Conservation (phyloP, 2,329 filamentous ascomycete genomes). For the Alternaria panax region DNA sequence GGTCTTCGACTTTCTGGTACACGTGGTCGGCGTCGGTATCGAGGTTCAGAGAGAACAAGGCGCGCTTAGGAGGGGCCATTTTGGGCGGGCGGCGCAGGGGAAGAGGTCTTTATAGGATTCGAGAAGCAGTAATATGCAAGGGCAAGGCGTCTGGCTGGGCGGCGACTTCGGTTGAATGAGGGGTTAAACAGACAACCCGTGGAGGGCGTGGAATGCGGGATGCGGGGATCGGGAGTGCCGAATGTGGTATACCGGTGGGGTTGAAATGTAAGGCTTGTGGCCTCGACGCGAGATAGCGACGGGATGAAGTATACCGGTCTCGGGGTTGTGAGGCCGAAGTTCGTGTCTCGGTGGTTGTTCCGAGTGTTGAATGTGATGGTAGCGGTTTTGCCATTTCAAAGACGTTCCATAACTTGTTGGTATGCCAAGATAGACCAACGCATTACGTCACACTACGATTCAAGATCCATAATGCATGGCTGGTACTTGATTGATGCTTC, state of each 20-base stretch:
- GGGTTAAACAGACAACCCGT: slow-evolving; percentile 16
- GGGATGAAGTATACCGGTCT: slow-evolving; percentile 2
- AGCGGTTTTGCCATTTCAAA: not conserved
- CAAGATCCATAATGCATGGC: not conserved
- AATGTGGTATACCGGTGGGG: slow-evolving; percentile 41
- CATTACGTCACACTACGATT: not conserved
- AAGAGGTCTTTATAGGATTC: slow-evolving; percentile 15
- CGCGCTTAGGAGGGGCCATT: slow-evolving; percentile 41
- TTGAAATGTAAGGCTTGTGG: not conserved
- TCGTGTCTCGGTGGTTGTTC: slow-evolving; percentile 23
- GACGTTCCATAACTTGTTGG: not conserved
- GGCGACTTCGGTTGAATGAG: slow-evolving; percentile 24
- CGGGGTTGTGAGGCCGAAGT: slow-evolving; percentile 13
- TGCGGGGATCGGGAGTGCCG: slow-evolving; percentile 27
- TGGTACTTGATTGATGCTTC: not conserved
- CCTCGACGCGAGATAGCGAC: slow-evolving; percentile 6
- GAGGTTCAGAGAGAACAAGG: slow-evolving; percentile 50
- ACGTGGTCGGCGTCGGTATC: slow-evolving; percentile 51
- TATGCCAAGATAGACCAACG: not conserved
- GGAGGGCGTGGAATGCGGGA: slow-evolving; percentile 18
- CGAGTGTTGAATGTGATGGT: slow-evolving; percentile 10
- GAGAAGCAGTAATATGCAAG: not conserved
- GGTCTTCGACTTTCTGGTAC: slow-evolving; percentile 48
- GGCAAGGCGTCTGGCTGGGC: not conserved
- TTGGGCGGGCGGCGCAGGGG: slow-evolving; percentile 3